Evolutionary conservation across 139 green algal genomes (phyloP).

Genomic region (Diplosphaera chodatii): DNA sequence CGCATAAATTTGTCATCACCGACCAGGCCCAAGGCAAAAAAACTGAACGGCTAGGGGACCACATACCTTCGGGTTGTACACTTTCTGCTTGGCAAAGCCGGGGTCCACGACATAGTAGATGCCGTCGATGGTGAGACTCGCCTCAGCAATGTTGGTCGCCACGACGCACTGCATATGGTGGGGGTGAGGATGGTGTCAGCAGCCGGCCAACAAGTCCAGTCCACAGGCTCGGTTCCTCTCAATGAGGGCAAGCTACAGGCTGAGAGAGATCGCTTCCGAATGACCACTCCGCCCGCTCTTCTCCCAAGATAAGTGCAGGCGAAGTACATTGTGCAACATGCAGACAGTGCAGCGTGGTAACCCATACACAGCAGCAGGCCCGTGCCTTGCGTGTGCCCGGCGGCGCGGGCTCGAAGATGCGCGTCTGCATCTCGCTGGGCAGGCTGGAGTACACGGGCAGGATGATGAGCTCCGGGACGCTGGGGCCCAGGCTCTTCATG

Average conservation of each 20-base stretch:
- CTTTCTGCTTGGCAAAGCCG: slow-evolving; percentile 67
- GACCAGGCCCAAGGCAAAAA: no score
- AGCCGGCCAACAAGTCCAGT: no score
- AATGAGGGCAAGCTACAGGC: no score
- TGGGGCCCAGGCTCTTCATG: slow-evolving; percentile 84
- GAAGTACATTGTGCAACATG: no score
- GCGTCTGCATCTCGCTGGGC: slow-evolving; percentile 81
- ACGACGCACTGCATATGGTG: slow-evolving; percentile 57
- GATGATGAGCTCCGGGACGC: slow-evolving; percentile 90
- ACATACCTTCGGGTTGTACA: slow-evolving; percentile 56
- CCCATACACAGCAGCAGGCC: not conserved
- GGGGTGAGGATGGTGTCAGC: not conserved
- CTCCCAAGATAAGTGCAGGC: no score
- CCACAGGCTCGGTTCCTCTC: no score
- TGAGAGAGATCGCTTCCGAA: no score
- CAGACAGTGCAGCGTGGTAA: no score
- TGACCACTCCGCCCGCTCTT: no score
- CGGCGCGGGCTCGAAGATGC: slow-evolving; percentile 93
- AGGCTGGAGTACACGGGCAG: slow-evolving; percentile 88
- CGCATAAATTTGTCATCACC: not conserved
- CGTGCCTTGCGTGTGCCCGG: slow-evolving; percentile 80
- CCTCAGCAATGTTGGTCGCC: slow-evolving; percentile 98
- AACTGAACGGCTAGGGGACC: no score
- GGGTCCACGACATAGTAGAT: slow-evolving; percentile 97
- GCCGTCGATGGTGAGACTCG: slow-evolving; percentile 96